phyloP scores from a whole-genome alignment of 306 rosid genomes.

The Oemleria cerasiformis region DNA sequence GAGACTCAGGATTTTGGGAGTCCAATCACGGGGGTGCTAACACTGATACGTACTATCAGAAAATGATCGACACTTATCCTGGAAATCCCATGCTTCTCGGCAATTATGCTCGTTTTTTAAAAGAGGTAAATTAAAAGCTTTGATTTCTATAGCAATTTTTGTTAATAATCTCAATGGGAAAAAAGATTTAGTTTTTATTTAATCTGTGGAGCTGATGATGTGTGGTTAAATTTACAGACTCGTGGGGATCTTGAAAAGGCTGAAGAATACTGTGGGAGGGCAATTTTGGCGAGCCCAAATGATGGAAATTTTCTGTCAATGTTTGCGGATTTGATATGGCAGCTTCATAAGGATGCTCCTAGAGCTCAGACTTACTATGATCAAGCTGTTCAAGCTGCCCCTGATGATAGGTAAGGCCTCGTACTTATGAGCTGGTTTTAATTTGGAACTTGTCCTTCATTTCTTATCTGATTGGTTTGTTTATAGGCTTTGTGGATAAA shows the following conservation, averaged over 20 bases:
- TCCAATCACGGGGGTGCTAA: constrained; percentile 44
- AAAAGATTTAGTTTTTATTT: background rate
- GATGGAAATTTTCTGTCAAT: constrained; percentile 63
- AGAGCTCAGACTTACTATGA: constrained; percentile 64
- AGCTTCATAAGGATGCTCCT: constrained; percentile 62
- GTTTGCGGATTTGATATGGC: constrained; percentile 85
- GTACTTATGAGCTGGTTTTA: no score
- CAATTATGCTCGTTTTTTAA: constrained; percentile 76
- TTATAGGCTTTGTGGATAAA: constrained; percentile 15
- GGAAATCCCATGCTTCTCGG: constrained; percentile 67
- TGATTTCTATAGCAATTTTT: no score
- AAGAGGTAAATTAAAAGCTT: constrained; percentile 46
- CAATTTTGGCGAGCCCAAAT: constrained; percentile 65
- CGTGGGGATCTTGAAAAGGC: constrained; percentile 61
- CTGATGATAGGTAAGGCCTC: constrained; percentile 60
- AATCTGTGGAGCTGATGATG: background rate
- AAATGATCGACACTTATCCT: constrained; percentile 70
- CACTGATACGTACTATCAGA: constrained; percentile 55
- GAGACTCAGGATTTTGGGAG: constrained; percentile 48
- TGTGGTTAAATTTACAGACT: constrained; percentile 35
- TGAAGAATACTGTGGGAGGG: constrained; percentile 86
- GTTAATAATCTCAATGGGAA: no score
- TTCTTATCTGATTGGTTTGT: background rate
- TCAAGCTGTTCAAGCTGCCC: constrained; percentile 73
- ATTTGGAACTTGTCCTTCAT: no score